phyloP scores from a whole-genome alignment of 192 early-diverging fungal genomes.

The Backusella tuberculispora region DNA sequence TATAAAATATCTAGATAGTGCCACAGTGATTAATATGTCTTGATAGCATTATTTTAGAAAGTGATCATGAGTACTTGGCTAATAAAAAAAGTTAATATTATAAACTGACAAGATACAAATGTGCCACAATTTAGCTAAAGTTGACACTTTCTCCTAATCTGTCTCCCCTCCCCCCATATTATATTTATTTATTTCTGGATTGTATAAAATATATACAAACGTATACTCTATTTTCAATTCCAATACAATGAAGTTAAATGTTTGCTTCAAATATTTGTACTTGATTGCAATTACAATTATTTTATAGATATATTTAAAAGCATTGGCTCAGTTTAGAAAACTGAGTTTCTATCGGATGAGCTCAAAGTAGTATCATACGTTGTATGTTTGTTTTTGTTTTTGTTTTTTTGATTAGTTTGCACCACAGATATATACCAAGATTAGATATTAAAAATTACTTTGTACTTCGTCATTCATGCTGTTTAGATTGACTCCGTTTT shows the following conservation, averaged over 20 bases:
- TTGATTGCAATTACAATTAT: too few relatives aligned
- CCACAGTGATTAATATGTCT: background rate
- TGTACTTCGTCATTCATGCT: background rate
- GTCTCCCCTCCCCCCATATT: too few relatives aligned
- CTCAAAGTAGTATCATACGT: background rate
- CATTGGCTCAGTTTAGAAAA: too few relatives aligned
- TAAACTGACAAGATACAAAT: conserved; percentile 4
- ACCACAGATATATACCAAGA: background rate
- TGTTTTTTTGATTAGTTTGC: background rate
- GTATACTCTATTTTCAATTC: too few relatives aligned
- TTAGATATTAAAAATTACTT: background rate
- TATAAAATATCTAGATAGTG: background rate
- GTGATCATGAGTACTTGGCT: conserved; percentile 7
- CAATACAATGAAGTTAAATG: too few relatives aligned
- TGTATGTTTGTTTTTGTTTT: conserved; percentile 3
- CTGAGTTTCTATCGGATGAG: background rate
- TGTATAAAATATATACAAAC: too few relatives aligned
- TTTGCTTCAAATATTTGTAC: too few relatives aligned
- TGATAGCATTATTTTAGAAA: conserved; percentile 1
- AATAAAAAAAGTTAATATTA: background rate
- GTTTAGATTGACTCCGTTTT: background rate
- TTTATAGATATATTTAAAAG: background rate
- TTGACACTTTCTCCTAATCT: background rate
- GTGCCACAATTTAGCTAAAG: background rate
- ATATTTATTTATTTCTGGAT: too few relatives aligned